Conservation (phyloP, 1,139 yeast species). For the Saccharomyces hybrid region DNA sequence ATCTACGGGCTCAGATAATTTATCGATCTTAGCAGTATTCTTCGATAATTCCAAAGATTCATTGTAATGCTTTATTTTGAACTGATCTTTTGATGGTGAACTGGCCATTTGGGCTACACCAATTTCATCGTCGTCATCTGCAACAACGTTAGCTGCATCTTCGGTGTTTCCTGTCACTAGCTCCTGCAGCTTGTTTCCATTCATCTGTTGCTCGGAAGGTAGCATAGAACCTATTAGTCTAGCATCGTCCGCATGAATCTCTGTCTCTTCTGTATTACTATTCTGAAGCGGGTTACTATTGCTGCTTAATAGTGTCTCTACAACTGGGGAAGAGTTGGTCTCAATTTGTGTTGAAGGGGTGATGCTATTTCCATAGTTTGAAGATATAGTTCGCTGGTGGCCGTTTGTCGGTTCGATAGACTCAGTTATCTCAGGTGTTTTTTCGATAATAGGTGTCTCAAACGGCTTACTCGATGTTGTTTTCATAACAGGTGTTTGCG, state of each 20-base stretch:
- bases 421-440: not conserved
- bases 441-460: not conserved
- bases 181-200: not conserved
- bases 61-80: slow-evolving; percentile 20
- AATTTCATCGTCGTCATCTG: slow-evolving; percentile 14
- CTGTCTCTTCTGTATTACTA: not conserved
- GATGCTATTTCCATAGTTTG: not conserved
- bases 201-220: not conserved
- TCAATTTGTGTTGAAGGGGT: not conserved
- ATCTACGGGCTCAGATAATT: not conserved
- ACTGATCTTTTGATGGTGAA: slow-evolving; percentile 17
- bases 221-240: not conserved
- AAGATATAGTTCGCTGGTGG: not conserved
- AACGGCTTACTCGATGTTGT: not conserved
- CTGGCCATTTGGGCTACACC: slow-evolving; percentile 21
- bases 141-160: not conserved
- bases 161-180: not conserved
- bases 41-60: slow-evolving; percentile 8
- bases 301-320: not conserved
- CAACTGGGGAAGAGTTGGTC: not conserved
- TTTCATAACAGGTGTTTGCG: slow-evolving; percentile 8
- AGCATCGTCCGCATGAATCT: not conserved
- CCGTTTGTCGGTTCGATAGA: not conserved
- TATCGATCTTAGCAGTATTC: not conserved
- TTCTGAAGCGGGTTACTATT: not conserved